Base-by-base conservation (phyloP, 164 flowering plant species). In the Platanus orientalis region DNA sequence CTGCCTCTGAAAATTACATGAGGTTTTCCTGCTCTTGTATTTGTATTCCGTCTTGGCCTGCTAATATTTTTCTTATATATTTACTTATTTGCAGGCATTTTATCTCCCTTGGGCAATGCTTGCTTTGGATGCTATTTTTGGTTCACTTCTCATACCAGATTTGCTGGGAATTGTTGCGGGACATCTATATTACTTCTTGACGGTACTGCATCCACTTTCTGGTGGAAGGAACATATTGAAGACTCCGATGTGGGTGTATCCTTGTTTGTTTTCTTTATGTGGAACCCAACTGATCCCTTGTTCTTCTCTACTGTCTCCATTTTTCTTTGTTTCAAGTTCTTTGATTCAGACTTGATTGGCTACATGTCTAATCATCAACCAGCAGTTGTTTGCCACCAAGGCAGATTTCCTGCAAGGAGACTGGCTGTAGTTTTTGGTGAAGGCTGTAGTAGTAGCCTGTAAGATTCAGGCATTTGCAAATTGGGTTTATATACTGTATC, bases 51-150 rank as follows among this genome's bases (percentile, higher is more conserved):
- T n/a, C n/a, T n/a, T n/a, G n/a, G n/a, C n/a, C n/a, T n/a, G n/a
- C n/a, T n/a, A n/a, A n/a, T n/a, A n/a, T n/a, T n/a, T n/a, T n/a
- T n/a, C n/a, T 24, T 23, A 14, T 19, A n/a, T 39, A 25, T 12
- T 69, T 25, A 54, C 36, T 20, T 29, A 64, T 39, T 58, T 69
- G 62, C 89, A 95, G 99, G 97, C 96, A 51, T 95, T 95, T 75
- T 95, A 95, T 73, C 75, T 95, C 23, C 99, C 99, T 51, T 95
- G 97, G 99, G 88, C 92, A 54, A 92, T 95, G 97, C 94, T 95
- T 49, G 91, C 74, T 27, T 68, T 95, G 74, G 99, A 95, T 74
- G 96, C 90, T 58, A 79, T 95, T 54, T 95, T 95, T 67, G 99
- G 99, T 69, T 85, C 97, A 16, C 74, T 78, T 7, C 63, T 85